These are phyloP conservation scores for Phytopythium helicoides DNA, from an alignment of 352 stramenopile genomes.

Conservation along the genomic window DNA sequence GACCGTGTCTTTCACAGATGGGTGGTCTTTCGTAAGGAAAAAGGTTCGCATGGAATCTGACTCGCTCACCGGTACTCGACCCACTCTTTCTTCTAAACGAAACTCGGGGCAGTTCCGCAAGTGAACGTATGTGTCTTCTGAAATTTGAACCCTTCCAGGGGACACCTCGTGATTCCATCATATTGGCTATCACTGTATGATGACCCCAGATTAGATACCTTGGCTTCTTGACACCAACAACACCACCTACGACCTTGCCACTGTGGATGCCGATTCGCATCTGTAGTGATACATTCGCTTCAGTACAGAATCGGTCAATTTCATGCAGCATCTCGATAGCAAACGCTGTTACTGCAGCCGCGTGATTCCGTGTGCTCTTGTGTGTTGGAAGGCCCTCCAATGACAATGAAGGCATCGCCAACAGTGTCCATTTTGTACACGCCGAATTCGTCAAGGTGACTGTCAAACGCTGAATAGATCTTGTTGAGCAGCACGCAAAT, in stretches of 20 bases:
- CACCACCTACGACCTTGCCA: slow-evolving; percentile 73
- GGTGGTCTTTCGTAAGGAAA: slow-evolving; percentile 44
- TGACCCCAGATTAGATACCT: slow-evolving; percentile 86
- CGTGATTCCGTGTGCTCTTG: slow-evolving; percentile 71
- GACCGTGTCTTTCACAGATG: slow-evolving; percentile 46
- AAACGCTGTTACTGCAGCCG: slow-evolving; percentile 72
- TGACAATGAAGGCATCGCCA: slow-evolving; percentile 83
- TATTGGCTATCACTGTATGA: slow-evolving; percentile 75
- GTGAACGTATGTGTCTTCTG: slow-evolving; percentile 55
- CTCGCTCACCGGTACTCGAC: slow-evolving; percentile 52
- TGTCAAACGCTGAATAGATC: slow-evolving; percentile 79
- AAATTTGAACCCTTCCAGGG: slow-evolving; percentile 61
- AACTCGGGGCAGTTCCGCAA: slow-evolving; percentile 54
- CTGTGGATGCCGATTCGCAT: slow-evolving; percentile 88
- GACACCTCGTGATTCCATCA: slow-evolving; percentile 70
- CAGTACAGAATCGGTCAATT: slow-evolving; percentile 68
- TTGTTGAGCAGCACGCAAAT: slow-evolving; percentile 83
- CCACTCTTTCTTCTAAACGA: slow-evolving; percentile 39
- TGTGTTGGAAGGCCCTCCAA: slow-evolving; percentile 67
- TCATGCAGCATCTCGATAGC: slow-evolving; percentile 86
- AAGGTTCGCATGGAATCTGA: slow-evolving; percentile 51
- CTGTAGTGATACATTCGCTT: slow-evolving; percentile 64
- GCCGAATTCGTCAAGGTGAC: slow-evolving; percentile 71
- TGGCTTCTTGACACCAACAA: slow-evolving; percentile 84
- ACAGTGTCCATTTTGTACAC: slow-evolving; percentile 90